Evolutionary conservation across 768 basidiomycete genomes (phyloP).

Genomic region (Leucocoprinus leucothites): DNA sequence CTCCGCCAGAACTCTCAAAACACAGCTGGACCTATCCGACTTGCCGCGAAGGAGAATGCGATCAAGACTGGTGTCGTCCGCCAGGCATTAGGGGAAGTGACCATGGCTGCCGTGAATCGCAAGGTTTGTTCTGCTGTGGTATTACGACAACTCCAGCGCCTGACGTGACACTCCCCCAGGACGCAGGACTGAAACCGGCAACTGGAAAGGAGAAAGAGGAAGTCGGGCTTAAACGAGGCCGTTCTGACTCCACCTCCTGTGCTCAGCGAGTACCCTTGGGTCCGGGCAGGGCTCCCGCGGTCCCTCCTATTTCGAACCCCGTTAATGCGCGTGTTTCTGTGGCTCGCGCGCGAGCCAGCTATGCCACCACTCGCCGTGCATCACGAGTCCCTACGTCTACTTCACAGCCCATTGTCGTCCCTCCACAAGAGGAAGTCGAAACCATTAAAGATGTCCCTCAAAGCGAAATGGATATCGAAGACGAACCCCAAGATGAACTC

Average conservation of each 20-base stretch:
- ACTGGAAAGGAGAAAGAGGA: conserved; percentile 70
- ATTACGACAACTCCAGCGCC: not conserved
- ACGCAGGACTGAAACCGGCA: conserved; percentile 42
- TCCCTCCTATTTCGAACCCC: conserved; percentile 39
- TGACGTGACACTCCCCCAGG: conserved; percentile 28
- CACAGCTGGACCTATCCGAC: conserved; percentile 46
- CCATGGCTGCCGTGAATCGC: conserved; percentile 71
- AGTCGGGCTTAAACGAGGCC: conserved; percentile 57
- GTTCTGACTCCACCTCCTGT: conserved; percentile 60
- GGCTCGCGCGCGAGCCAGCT: conserved; percentile 13
- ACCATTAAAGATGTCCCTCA: conserved; percentile 30
- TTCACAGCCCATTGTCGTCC: conserved; percentile 34
- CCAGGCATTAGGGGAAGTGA: conserved; percentile 79
- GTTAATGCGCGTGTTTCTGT: conserved; percentile 30
- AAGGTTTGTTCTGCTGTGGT: conserved; percentile 46
- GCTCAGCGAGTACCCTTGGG: conserved; percentile 72
- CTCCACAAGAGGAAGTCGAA: conserved; percentile 37
- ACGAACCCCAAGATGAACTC: conserved; percentile 30
- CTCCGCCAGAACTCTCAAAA: conserved; percentile 57
- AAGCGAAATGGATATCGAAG: conserved; percentile 67
- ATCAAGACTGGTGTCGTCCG: conserved; percentile 60
- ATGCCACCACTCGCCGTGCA: conserved; percentile 30
- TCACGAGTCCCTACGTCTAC: conserved; percentile 33
- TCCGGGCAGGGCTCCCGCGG: conserved; percentile 47
- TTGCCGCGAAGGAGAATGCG: conserved; percentile 43